These are phyloP conservation scores for Periglandula ipomoeae DNA, from an alignment of 2,329 filamentous ascomycete species.

Conservation along the genomic window DNA sequence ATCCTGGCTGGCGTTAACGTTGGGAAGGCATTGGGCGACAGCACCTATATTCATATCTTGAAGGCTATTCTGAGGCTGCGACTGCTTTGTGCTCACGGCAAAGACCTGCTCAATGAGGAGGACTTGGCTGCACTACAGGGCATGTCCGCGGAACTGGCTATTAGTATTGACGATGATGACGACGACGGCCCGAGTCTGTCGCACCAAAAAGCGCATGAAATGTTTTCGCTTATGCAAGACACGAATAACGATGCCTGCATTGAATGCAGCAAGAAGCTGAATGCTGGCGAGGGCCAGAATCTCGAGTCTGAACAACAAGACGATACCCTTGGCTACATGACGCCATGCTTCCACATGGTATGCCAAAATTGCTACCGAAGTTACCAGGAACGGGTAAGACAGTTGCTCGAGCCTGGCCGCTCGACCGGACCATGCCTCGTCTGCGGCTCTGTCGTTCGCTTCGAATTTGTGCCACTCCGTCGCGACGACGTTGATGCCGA, in stretches of 20 bases:
- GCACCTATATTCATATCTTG: conserved; percentile 87
- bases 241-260: conserved; percentile 68
- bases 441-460: conserved; percentile 56
- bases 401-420: conserved; percentile 26
- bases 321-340: conserved; percentile 67
- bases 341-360: conserved; percentile 78
- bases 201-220: conserved; percentile 71
- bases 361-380: conserved; percentile 63
- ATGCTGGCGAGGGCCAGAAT: conserved; percentile 43
- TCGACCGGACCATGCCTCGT: conserved; percentile 51
- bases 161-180: conserved; percentile 77
- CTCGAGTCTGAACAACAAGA: conserved; percentile 51
- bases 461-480: conserved; percentile 59
- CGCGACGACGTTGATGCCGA: conserved; percentile 49
- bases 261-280: conserved; percentile 58
- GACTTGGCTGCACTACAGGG: conserved; percentile 75
- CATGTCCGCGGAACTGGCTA: conserved; percentile 73
- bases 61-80: conserved; percentile 85
- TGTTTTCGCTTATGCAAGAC: conserved; percentile 76
- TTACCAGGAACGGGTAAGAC: conserved; percentile 45
- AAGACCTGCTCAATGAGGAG: conserved; percentile 75
- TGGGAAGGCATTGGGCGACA: conserved; percentile 64
- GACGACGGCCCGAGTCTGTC: conserved; percentile 50
- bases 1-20: conserved; percentile 53
- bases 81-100: conserved; percentile 88